Evolutionary conservation across 495 filamentous ascomycete species (phyloP).

Genomic region (Pseudoneurospora amorphoporcata): DNA sequence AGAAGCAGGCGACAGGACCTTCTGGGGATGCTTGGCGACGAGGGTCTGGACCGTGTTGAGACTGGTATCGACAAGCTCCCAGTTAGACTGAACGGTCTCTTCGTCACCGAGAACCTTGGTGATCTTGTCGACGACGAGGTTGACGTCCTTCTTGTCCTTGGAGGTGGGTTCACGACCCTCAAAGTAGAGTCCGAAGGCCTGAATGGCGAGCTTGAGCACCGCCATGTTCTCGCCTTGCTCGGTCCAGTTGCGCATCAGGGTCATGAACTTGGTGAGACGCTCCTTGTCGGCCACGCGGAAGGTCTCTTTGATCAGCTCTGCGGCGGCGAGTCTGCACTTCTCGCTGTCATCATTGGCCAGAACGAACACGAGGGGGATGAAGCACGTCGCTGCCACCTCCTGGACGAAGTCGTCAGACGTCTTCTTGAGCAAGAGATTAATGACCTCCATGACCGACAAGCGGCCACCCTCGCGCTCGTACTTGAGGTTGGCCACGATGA

Average conservation of each 20-base stretch:
- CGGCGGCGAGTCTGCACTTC: conserved; percentile 78
- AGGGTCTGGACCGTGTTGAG: conserved; percentile 60
- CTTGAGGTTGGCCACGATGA: conserved; percentile 81
- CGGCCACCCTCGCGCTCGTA: conserved; percentile 82
- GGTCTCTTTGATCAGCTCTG: conserved; percentile 62
- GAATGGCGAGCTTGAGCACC: conserved; percentile 61
- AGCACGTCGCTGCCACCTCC: conserved; percentile 70
- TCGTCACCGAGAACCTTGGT: conserved; percentile 38
- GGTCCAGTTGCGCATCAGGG: conserved; percentile 65
- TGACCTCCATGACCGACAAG: conserved; percentile 81
- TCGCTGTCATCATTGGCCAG: conserved; percentile 80
- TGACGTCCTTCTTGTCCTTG: conserved; percentile 52
- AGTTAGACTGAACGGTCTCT: conserved; percentile 43
- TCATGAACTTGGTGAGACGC: conserved; percentile 53
- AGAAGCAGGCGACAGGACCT: conserved; percentile 46
- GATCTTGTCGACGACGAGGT: conserved; percentile 33
- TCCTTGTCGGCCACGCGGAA: conserved; percentile 74
- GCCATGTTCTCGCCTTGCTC: conserved; percentile 57
- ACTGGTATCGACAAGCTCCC: conserved; percentile 70
- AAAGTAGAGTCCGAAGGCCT: conserved; percentile 73
- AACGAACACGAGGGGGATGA: conserved; percentile 74
- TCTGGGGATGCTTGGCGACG: conserved; percentile 51
- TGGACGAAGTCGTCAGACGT: conserved; percentile 69
- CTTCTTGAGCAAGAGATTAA: conserved; percentile 75
- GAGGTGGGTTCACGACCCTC: conserved; percentile 47